A percentile compares a stretch with the other conserved stretches of the same genome.
phyloP scores from a whole-genome alignment of 257 asterid genomes.

The Capsicum pubescens region DNA sequence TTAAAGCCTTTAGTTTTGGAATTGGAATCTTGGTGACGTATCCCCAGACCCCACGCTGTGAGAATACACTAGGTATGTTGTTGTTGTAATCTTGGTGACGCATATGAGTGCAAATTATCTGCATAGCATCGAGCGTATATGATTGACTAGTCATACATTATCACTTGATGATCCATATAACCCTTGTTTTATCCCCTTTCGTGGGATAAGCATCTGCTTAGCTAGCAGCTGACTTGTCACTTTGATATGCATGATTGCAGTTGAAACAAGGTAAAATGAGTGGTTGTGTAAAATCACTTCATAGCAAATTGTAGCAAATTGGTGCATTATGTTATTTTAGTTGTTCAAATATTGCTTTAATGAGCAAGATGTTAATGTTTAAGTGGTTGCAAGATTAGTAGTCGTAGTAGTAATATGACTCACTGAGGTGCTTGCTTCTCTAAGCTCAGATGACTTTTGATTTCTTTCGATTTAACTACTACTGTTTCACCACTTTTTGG shows the following conservation, averaged over 20 bases:
- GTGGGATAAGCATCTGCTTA: neutral
- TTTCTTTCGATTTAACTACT: neutral
- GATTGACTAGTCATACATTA: neutral
- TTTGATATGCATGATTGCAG: neutral
- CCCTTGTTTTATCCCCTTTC: neutral
- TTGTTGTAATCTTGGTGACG: neutral
- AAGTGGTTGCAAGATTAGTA: neutral
- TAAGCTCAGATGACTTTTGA: neutral
- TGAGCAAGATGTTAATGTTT: neutral
- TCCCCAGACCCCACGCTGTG: too few relatives aligned
- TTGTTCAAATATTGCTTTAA: neutral
- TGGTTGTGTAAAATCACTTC: neutral
- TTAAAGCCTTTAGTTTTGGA: neutral
- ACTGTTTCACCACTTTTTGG: neutral
- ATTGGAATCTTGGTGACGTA: neutral
- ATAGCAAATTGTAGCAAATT: neutral
- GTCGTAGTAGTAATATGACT: neutral
- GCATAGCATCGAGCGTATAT: neutral
- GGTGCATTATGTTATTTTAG: constrained; percentile 14
- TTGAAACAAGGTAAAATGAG: neutral
- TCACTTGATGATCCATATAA: constrained; percentile 4
- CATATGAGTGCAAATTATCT: neutral
- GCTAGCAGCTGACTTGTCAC: neutral
- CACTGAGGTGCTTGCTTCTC: neutral
- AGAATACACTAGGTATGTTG: too few relatives aligned